Evolutionary conservation across 306 rosid genomes (phyloP), one percentile per base, ranked within the genome.

Genomic region (Trifolium dubium): DNA sequence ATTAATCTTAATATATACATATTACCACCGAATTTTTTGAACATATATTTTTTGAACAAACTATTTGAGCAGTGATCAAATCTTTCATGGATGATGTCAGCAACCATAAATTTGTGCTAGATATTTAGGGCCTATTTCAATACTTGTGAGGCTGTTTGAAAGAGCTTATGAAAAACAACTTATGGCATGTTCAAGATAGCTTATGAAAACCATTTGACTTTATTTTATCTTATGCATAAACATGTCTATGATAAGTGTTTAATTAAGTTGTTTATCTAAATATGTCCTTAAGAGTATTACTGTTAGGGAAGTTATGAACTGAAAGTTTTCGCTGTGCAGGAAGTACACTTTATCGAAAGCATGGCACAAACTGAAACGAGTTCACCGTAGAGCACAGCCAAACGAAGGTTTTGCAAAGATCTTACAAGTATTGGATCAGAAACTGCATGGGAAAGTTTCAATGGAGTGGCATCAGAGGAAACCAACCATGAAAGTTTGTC

Each of bases 391-490:
- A 72, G 96, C 97, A 4, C 99, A 94, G 62, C 99, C 99, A 0
- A 94, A 94, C 9, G 99, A 94, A 17, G 97, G 99, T 46, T 92
- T 94, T 67, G 97, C 97, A 1, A 89, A 78, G 80, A 69, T 78
- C 59, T 75, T 94, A 34, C 10, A 77, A 67, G 85, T 79, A 30
- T 61, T 94, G 61, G 99, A 94, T 77, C 80, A 75, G 80, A 86
- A 81, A 73, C 80, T 88, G 53, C 87, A 88, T n/a, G 99, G 99
- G 19, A 87, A 81, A 79, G 88, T 84, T 43, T 90, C 98, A 68
- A 83, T 94, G 89, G 99, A 89, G 74, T 94, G 99, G 98, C 96
- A 92, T 40, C 92, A 89, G 70, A 64, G 98, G 41, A 94, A 82
- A 81, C 97, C 98, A 2, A 83, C 67, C 14, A 94, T 92, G 87